phyloP scores from a whole-genome alignment of 306 rosid species.

The Ceratonia siliqua region DNA sequence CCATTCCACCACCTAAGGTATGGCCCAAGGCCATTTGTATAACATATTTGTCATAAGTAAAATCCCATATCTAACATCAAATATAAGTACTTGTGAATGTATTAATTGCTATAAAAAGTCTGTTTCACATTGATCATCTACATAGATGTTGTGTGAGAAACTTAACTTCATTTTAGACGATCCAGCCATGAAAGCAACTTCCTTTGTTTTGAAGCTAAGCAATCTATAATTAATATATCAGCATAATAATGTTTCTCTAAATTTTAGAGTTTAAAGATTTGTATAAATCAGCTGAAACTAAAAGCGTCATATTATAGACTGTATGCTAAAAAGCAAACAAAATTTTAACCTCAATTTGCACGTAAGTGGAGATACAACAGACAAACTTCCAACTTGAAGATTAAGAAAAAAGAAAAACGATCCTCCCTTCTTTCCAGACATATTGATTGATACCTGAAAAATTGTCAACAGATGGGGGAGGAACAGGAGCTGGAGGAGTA shows the following conservation, averaged over 20 bases:
- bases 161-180: neutral
- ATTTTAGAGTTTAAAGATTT: neutral
- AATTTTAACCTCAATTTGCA: neutral
- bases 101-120: neutral
- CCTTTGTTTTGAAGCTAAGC: neutral
- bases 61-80: neutral
- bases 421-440: neutral
- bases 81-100: neutral
- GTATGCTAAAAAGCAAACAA: neutral
- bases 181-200: neutral
- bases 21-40: neutral
- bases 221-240: neutral
- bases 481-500: conserved; percentile 46
- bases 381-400: neutral
- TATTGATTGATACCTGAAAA: conserved; percentile 39
- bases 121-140: neutral
- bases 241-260: neutral
- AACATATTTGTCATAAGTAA: neutral
- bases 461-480: conserved; percentile 36
- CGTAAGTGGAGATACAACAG: neutral
- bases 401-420: neutral
- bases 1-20: neutral
- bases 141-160: neutral
- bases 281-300: neutral
- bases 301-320: neutral